Evolutionary conservation across 2,329 filamentous ascomycete species (phyloP).

Genomic region (Whalleya microplaca): DNA sequence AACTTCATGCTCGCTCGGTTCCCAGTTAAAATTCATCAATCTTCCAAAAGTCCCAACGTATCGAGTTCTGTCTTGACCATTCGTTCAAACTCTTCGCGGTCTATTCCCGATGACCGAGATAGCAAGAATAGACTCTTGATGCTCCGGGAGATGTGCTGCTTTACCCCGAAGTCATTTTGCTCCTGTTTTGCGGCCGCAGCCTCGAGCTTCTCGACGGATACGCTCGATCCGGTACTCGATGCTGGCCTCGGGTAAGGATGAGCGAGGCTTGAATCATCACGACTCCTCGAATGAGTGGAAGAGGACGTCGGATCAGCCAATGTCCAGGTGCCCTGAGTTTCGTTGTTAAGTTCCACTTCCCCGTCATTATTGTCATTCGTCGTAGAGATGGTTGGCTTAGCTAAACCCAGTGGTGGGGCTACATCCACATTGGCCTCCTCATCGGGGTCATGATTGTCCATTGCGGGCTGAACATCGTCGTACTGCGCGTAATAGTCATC

Average conservation of each 20-base stretch:
- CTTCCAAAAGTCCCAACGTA: constrained; percentile 69
- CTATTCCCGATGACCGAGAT: constrained; percentile 72
- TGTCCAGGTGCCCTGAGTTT: constrained; percentile 47
- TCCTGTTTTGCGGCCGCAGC: constrained; percentile 59
- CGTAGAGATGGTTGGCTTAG: constrained; percentile 28
- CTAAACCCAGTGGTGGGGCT: constrained; percentile 43
- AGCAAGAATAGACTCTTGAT: constrained; percentile 77
- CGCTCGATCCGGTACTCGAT: constrained; percentile 61
- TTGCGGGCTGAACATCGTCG: constrained; percentile 75
- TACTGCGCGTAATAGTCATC: constrained; percentile 79
- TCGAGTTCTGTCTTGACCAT: constrained; percentile 74
- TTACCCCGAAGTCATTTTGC: constrained; percentile 72
- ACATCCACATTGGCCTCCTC: constrained; percentile 54
- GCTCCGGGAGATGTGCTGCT: constrained; percentile 77
- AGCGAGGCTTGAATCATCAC: constrained; percentile 44
- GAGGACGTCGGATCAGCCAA: constrained; percentile 48
- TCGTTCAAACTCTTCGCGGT: constrained; percentile 73
- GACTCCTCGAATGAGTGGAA: constrained; percentile 40
- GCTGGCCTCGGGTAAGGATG: constrained; percentile 61
- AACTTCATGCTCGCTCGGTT: not conserved
- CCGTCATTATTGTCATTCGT: constrained; percentile 28
- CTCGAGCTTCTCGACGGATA: constrained; percentile 66
- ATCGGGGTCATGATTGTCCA: constrained; percentile 82
- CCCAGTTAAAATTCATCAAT: constrained; percentile 34
- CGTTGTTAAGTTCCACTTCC: constrained; percentile 39